Evolutionary conservation across 2,329 filamentous ascomycete species (phyloP).

Genomic region (Fusarium sp.): DNA sequence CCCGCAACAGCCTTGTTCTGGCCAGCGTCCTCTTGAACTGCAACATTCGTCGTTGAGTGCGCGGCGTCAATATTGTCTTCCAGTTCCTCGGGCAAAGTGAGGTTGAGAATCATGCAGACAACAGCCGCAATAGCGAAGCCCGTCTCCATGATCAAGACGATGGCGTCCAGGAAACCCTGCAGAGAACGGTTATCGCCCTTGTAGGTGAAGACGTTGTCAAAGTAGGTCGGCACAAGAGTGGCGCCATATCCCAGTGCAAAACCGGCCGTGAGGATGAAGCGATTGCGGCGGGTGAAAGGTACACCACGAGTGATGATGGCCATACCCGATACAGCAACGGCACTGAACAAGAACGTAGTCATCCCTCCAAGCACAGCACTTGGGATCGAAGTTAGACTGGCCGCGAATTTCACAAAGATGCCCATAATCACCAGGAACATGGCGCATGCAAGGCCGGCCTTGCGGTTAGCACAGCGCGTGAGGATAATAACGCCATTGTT

Average conservation of each 20-base stretch:
- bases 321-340: slow-evolving; percentile 84
- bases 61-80: slow-evolving; percentile 67
- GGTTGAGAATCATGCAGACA: slow-evolving; percentile 80
- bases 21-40: slow-evolving; percentile 27
- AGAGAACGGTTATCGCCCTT: slow-evolving; percentile 76
- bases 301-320: slow-evolving; percentile 80
- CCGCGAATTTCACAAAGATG: no score
- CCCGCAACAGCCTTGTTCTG: slow-evolving; percentile 23
- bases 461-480: slow-evolving; percentile 85
- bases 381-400: no score
- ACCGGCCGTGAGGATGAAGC: slow-evolving; percentile 85
- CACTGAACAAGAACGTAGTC: slow-evolving; percentile 86
- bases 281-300: slow-evolving; percentile 83
- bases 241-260: slow-evolving; percentile 82
- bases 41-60: slow-evolving; percentile 38
- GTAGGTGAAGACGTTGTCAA: slow-evolving; percentile 81
- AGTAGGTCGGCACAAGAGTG: slow-evolving; percentile 78
- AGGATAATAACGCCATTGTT: slow-evolving; percentile 90
- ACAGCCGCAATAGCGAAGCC: slow-evolving; percentile 84
- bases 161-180: slow-evolving; percentile 82
- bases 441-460: slow-evolving; percentile 84
- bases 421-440: slow-evolving; percentile 86
- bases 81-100: slow-evolving; percentile 81
- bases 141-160: slow-evolving; percentile 81
- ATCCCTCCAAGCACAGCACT: slow-evolving; percentile 79